Evolutionary conservation across 331 rosid species (phyloP).

Genomic region (Quercus tomentella): DNA sequence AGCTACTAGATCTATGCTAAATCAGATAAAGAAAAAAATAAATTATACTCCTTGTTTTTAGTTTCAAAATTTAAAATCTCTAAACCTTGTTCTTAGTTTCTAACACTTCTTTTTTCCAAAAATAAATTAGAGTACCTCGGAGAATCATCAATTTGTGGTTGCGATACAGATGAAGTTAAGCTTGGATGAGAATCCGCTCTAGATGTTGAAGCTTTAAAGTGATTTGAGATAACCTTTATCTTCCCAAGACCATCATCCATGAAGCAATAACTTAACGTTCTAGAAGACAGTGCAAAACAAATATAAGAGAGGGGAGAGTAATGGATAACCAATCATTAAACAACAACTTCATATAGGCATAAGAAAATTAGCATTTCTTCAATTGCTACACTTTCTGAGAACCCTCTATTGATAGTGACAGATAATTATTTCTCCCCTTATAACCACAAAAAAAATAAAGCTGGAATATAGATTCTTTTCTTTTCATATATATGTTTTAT

Average conservation of each 20-base stretch:
- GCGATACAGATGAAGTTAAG: conserved; percentile 38
- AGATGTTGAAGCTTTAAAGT: conserved; percentile 58
- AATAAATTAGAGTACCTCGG: conserved; percentile 43
- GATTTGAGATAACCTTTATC: conserved; percentile 64
- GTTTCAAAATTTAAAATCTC: conserved; percentile 9
- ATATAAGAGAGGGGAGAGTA: conserved; percentile 3
- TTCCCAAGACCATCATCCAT: conserved; percentile 75
- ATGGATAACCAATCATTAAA: conserved; percentile 19
- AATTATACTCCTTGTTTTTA: conserved; percentile 1
- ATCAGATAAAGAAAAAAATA: conserved; percentile 31
- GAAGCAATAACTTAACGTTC: conserved; percentile 25
- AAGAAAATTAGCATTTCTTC: neutral
- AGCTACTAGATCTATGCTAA: conserved; percentile 47
- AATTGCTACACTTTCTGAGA: neutral
- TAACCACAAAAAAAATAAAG: neutral
- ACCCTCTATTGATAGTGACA: neutral
- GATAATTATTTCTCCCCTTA: neutral
- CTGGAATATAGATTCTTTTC: neutral
- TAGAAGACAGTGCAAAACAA: conserved; percentile 10
- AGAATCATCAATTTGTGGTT: conserved; percentile 36
- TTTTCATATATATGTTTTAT: neutral
- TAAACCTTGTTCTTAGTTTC: neutral
- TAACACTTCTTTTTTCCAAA: neutral
- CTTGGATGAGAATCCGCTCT: conserved; percentile 38
- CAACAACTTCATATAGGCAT: neutral